Evolutionary conservation across 139 green algal genomes (phyloP).

Genomic region (Pseudopediastrum boryanum): DNA sequence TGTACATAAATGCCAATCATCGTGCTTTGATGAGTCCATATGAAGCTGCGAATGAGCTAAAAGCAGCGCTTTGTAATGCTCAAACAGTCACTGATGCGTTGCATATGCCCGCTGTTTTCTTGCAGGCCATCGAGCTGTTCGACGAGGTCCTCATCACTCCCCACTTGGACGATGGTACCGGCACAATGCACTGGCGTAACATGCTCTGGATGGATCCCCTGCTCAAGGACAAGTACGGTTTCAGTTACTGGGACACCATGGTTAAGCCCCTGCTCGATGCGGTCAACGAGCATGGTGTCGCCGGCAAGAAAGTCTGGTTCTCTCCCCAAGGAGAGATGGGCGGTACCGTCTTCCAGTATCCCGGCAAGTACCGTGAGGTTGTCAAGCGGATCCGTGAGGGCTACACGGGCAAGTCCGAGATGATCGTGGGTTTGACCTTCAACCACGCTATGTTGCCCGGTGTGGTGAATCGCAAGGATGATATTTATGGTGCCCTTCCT

Average conservation of each 20-base stretch:
- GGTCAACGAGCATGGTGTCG: not conserved
- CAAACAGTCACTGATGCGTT: too few species aligned
- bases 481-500: not conserved
- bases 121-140: constrained; percentile 10
- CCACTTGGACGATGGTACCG: constrained; percentile 11
- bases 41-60: too few species aligned
- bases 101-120: too few species aligned
- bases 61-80: too few species aligned
- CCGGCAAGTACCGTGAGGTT: not conserved
- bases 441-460: constrained; percentile 5
- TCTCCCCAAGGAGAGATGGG: constrained; percentile 3
- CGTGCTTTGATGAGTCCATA: too few species aligned
- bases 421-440: not conserved
- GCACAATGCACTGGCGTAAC: constrained; percentile 11
- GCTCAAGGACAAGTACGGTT: not conserved
- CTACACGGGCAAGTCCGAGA: not conserved
- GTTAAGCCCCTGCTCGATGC: not conserved
- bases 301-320: constrained; percentile 3
- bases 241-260: constrained; percentile 15
- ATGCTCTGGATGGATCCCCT: constrained; percentile 9
- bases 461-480: not conserved
- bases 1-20: too few species aligned
- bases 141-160: constrained; percentile 6
- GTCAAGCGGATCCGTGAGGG: not conserved
- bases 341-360: constrained; percentile 5